Base-by-base conservation (phyloP, 768 basidiomycete genomes). In the Boletus insuetus region DNA sequence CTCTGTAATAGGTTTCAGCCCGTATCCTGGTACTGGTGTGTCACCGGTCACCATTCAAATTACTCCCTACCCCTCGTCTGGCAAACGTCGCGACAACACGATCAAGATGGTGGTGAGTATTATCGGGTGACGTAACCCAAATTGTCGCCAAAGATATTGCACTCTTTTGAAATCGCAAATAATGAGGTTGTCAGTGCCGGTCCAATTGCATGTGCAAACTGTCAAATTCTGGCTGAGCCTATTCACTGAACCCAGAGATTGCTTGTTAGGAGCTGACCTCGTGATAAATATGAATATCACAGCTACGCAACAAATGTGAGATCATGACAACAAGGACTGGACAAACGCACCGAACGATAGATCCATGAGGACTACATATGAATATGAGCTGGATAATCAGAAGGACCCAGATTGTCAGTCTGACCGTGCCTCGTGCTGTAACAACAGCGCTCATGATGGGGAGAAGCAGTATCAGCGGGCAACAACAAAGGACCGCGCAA, bases 251-350 rank as follows among this genome's bases (percentile, higher is more conserved):
- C 83, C 83, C 6, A 85, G 72, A 3, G 81, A 78, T 19, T 71
- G 71, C 49, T 74, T 77, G 55, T 77, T 78, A 0, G 83, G 82
- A 2, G 82, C 70, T 2, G 81, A 79, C 22, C 75, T 74, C 3
- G 78, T 82, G 51, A 84, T 68, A 51, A 77, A 82, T 61, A 85
- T 76, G 40, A 79, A 79, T 17, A 81, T 76, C 43, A 78, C 77
- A 22, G 76, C 83, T 58, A 55, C 6, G 40, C 6, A n/a, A 26
- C 4, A 4, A 26, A 17, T 17, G 46, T 60, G 16, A 61, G 56
- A 46, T 37, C 34, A 44, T 48, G 29, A 29, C n/a, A 0, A 26
- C 19, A 46, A 5, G 14, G 4, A 24, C 12, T 2, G 31, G 29
- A 10, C 5, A 29, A 3, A 69, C 74, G 47, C 48, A 79, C 79